Evolutionary conservation across 1,139 yeast species (phyloP), one percentile per base, ranked within the genome.

Genomic region (Debaryomyces sp.): DNA sequence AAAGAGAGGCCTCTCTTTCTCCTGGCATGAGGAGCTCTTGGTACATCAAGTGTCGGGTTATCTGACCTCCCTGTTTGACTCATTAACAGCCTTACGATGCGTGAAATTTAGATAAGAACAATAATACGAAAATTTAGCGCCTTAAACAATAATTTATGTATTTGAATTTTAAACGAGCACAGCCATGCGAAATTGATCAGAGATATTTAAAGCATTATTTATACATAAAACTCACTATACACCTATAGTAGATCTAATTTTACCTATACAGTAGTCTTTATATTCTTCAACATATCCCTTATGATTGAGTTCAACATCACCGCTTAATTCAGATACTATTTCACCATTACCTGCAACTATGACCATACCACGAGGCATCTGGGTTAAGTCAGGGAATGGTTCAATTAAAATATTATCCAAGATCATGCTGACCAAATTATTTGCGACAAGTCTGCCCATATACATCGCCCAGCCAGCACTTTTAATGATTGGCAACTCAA

Each of bases 1-100:
- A 89, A 68, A 3, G 94, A 86, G 51, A 85, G 82, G 0, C 95
- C 92, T 61, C 96, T 71, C 54, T 81, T 82, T 53, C 94, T 73
- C 43, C 80, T 66, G 4, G 66, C 54, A 21, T 62, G 68, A 5
- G 69, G 70, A 6, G 69, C 61, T 26, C 53, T 50, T 12, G 60
- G 60, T 21, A 46, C 51, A 18, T 29, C 29, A 27, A 42, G 48
- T 12, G 44, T 37, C 43, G 34, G 45, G 26, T 40, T 45, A 27
- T 15, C 36, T 37, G 52, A 15, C 6, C 41, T 22, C 26, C 41
- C 48, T 27, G 43, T 45, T 37, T 42, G 50, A 45, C 40, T 44
- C 53, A 48, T 50, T 30, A 41, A 29, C 30, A 36, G 41, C 26
- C 22, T 36, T 24, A 12, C 35, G 34, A 23, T 7, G 32, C 36